phyloP scores from a whole-genome alignment of 495 filamentous ascomycete genomes.

The Mycothermus thermophilus region DNA sequence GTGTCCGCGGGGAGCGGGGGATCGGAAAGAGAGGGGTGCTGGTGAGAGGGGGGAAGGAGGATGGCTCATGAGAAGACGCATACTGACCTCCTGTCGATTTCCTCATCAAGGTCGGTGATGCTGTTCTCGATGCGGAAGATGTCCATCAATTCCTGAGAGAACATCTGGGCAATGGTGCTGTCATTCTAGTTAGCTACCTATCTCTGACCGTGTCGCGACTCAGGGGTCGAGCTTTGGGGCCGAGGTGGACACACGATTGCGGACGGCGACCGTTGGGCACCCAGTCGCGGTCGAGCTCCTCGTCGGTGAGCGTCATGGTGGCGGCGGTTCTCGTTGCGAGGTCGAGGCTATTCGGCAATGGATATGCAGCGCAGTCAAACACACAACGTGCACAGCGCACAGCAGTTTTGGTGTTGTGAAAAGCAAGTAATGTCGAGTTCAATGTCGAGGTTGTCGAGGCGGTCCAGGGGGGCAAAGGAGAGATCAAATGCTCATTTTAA shows the following conservation, averaged over 20 bases:
- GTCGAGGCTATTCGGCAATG: too few species aligned
- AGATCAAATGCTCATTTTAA: conserved; percentile 2
- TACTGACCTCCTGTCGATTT: conserved; percentile 74
- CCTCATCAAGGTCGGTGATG: conserved; percentile 59
- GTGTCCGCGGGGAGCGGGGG: too few species aligned
- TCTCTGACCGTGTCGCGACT: neutral
- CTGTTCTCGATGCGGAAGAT: conserved; percentile 75
- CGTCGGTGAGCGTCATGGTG: conserved; percentile 37
- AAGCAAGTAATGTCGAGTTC: too few species aligned
- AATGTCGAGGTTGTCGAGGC: conserved; percentile 8
- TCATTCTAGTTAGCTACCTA: conserved; percentile 7
- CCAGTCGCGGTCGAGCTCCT: conserved; percentile 58
- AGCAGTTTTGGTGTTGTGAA: too few species aligned
- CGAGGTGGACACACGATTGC: conserved; percentile 55
- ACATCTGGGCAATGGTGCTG: conserved; percentile 78
- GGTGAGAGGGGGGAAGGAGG: too few species aligned
- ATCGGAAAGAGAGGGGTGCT: too few species aligned
- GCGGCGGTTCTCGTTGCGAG: too few species aligned
- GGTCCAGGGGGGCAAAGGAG: conserved; percentile 18
- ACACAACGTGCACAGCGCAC: too few species aligned
- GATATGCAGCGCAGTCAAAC: too few species aligned
- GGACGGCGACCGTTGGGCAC: conserved; percentile 60
- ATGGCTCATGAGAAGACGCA: too few species aligned
- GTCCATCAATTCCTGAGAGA: conserved; percentile 75
- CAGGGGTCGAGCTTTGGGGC: neutral